Conservation (phyloP, 1,284 basidiomycete species). For the Marasmius fiardii region DNA sequence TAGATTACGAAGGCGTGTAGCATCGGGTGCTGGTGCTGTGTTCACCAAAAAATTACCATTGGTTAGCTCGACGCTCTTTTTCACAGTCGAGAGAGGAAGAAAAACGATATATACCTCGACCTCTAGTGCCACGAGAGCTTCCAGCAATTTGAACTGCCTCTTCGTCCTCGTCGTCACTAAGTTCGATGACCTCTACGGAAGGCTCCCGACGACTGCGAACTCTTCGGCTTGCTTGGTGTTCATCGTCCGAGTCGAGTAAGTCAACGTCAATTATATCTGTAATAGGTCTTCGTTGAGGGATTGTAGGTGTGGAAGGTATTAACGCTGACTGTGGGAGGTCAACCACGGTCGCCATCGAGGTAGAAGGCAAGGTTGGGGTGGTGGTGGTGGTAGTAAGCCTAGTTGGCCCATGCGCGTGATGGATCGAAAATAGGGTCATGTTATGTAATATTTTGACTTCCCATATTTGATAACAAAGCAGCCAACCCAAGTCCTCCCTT, state of each 20-base stretch:
- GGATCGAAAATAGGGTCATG: background rate
- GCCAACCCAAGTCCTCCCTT: too few relatives aligned
- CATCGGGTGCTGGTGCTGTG: too few relatives aligned
- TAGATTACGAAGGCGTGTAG: background rate
- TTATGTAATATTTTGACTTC: too few relatives aligned
- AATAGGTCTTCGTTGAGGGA: background rate
- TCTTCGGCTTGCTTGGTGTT: background rate
- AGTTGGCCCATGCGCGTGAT: background rate
- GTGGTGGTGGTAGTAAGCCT: background rate
- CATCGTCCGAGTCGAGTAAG: background rate
- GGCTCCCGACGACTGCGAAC: background rate
- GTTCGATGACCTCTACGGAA: background rate
- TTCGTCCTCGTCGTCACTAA: background rate
- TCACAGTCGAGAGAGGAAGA: background rate
- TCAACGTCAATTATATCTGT: slow-evolving; percentile 1
- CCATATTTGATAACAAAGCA: too few relatives aligned
- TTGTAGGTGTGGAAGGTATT: background rate
- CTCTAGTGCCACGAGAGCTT: background rate
- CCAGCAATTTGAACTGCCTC: background rate
- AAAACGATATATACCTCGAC: too few relatives aligned
- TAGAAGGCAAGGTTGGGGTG: background rate
- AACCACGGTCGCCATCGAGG: background rate
- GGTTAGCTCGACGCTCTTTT: background rate
- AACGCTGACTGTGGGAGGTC: background rate
- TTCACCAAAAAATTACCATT: too few relatives aligned